Conservation (phyloP, 2,329 filamentous ascomycete genomes). For the Xylaria sp. region DNA sequence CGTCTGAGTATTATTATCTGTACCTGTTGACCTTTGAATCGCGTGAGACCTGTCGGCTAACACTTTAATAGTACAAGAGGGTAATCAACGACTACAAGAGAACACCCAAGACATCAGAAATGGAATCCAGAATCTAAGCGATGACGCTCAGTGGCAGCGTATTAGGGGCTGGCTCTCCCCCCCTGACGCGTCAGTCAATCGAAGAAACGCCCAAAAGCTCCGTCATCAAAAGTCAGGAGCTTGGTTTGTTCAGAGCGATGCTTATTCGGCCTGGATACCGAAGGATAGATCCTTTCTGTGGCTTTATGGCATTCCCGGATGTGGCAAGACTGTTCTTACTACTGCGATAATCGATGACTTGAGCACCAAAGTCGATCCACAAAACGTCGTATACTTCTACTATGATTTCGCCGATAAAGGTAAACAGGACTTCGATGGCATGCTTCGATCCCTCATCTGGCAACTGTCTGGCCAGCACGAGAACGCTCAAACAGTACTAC, state of each 20-base stretch:
- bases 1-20: too few species aligned
- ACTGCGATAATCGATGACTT: conserved; percentile 34
- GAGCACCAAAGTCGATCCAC: not conserved
- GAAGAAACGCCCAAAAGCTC: conserved; percentile 29
- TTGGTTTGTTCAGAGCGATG: conserved; percentile 33
- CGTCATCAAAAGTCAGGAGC: conserved; percentile 32
- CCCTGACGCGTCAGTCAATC: conserved; percentile 33
- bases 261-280: conserved; percentile 32
- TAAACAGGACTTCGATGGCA: conserved; percentile 33
- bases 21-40: too few species aligned
- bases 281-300: conserved; percentile 31
- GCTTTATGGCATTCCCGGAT: conserved; percentile 38
- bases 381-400: conserved; percentile 31
- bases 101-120: too few species aligned
- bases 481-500: conserved; percentile 7
- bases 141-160: not conserved
- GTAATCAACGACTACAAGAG: too few species aligned
- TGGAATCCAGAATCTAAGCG: too few species aligned
- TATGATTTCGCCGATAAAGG: conserved; percentile 36
- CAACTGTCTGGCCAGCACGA: conserved; percentile 30
- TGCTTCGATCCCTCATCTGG: conserved; percentile 35
- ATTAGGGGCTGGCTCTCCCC: conserved; percentile 32
- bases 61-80: too few species aligned
- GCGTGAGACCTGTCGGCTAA: too few species aligned
- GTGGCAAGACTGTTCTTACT: conserved; percentile 39